Base-by-base conservation (phyloP, 441 rosid species). In the Mallotus repandus region DNA sequence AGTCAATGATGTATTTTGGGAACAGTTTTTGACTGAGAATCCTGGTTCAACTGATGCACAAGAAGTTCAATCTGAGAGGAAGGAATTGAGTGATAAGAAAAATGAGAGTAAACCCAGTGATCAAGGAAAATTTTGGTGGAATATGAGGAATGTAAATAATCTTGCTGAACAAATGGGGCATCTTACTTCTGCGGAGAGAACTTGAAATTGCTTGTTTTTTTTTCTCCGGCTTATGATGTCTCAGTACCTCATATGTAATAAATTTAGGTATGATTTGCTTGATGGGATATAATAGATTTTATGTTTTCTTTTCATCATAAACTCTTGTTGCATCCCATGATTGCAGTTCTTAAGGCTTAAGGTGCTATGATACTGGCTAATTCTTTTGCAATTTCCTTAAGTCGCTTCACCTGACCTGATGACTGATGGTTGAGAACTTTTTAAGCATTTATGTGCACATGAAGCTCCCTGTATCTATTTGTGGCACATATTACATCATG, bases 1-100 rank as follows among this genome's bases (percentile, higher is more conserved):
- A 61, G 91, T 71, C 41, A 94, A 92, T 76, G 99, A 94, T 81
- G 82, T 87, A 29, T 95, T 95, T 76, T 92, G 99, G 99, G 92
- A 89, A 73, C 98, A 95, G 80, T 87, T 91, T 81, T 88, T 95
- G 81, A 86, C 97, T 16, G 99, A 95, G 83, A 89, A 87, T 81
- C 98, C 97, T 13, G 97, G 96, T 61, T 78, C 94, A 57, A 69
- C 86, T 0, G 94, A 89, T 11, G 70, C 79, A 10, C 88, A 88
- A 60, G 97, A 88, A 86, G 92, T 81, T 78, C 87, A 91, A 76
- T 89, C 92, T 25, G 92, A 87, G 74, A 84, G 90, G 72, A 88
- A 86, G 82, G 96, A 89, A 70, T 66, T 82, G 3, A 85, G 77
- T 63, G 83, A 78, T 41, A 80, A 77, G 62, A 80, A 74, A 77